Percentiles rank a stretch among this genome's conserved stretches.
Evolutionary conservation across 345 rosid genomes (phyloP).

Genomic region (Lumnitzera racemosa): DNA sequence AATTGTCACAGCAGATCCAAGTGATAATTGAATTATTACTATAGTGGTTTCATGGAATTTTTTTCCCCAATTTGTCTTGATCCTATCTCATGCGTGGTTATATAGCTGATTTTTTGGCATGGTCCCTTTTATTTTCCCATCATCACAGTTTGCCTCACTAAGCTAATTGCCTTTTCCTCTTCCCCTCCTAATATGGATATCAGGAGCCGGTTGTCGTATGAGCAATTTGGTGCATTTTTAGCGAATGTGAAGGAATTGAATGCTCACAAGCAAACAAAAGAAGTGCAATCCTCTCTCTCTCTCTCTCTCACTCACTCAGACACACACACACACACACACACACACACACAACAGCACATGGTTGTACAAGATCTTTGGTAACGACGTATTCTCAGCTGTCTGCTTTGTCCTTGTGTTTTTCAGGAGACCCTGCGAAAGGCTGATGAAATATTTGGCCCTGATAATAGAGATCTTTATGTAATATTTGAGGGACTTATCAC

Average conservation of each 20-base stretch:
- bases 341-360: no score
- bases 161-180: no score
- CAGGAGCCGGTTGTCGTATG: slow-evolving; percentile 77
- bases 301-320: background rate
- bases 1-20: no score
- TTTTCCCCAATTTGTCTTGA: no score
- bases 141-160: no score
- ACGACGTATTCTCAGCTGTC: background rate
- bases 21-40: no score
- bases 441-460: slow-evolving; percentile 73
- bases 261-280: slow-evolving; percentile 84
- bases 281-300: slow-evolving; percentile 27
- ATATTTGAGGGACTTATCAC: slow-evolving; percentile 80
- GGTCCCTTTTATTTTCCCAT: no score
- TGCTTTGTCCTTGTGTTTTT: slow-evolving; percentile 4
- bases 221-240: slow-evolving; percentile 86
- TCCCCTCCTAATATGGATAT: background rate
- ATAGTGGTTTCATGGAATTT: no score
- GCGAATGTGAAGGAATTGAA: slow-evolving; percentile 93
- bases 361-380: background rate
- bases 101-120: no score
- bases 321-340: no score
- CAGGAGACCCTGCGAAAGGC: slow-evolving; percentile 88
- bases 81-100: no score
- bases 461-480: slow-evolving; percentile 70